Evolutionary conservation across 169 alveolate genomes (phyloP).

Genomic region (Neospora caninum): DNA sequence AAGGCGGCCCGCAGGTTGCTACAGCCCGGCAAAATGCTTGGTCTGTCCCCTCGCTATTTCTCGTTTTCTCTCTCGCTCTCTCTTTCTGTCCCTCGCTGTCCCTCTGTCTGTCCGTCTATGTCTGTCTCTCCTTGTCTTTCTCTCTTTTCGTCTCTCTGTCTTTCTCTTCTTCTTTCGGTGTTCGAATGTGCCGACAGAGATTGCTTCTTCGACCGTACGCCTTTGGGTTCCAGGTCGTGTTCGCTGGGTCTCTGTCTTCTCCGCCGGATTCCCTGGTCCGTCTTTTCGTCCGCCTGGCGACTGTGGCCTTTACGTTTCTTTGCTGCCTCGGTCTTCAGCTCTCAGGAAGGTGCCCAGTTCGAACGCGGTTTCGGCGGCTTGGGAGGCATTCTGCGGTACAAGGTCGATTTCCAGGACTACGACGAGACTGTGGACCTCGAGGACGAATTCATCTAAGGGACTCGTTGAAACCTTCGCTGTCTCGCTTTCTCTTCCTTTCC

Average conservation of each 20-base stretch:
- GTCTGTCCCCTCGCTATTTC: too few relatives aligned
- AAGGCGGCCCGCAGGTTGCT: too few relatives aligned
- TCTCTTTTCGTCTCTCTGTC: neutral
- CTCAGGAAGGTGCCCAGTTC: conserved; percentile 98
- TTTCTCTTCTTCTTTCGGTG: neutral
- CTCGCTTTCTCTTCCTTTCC: neutral
- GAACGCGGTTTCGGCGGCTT: conserved; percentile 99
- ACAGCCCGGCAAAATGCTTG: too few relatives aligned
- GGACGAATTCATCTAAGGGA: conserved; percentile 56
- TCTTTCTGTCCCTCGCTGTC: neutral
- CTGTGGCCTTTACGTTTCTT: neutral
- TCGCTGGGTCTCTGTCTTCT: neutral
- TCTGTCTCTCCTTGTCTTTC: neutral
- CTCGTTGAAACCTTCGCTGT: neutral
- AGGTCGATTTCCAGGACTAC: conserved; percentile 63
- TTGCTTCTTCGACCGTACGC: too few relatives aligned
- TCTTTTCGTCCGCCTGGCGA: neutral
- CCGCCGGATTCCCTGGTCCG: too few relatives aligned
- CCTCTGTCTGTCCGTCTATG: neutral
- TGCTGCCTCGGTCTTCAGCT: conserved; percentile 32
- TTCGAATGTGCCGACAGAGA: too few relatives aligned
- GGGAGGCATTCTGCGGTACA: conserved; percentile 98
- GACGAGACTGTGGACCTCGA: conserved; percentile 60
- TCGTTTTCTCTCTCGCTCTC: neutral
- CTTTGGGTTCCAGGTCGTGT: too few relatives aligned